Conservation (phyloP, 257 asterid species). For the Gentiana dahurica region DNA sequence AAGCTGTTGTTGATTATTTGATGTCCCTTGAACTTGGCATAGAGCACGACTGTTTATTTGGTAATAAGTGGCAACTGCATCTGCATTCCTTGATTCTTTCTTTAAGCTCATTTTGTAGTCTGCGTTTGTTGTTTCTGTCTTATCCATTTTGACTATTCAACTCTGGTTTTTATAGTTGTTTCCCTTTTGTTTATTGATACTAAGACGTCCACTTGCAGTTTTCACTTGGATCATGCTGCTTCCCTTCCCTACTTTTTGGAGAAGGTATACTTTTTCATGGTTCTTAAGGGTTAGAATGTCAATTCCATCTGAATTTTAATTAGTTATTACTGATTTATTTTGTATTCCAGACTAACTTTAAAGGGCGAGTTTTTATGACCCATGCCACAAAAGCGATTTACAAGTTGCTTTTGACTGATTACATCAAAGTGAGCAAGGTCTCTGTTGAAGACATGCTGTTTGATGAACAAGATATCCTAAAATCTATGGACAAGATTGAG, state of each 20-base stretch:
- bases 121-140: background rate
- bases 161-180: background rate
- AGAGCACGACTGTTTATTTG: background rate
- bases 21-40: too few relatives aligned
- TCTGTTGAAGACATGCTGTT: slow-evolving; percentile 92
- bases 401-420: slow-evolving; percentile 84
- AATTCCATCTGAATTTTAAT: background rate
- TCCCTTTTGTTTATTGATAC: slow-evolving; percentile 3
- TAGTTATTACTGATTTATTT: slow-evolving; percentile 9
- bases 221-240: slow-evolving; percentile 99
- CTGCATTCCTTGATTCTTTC: background rate
- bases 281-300: slow-evolving; percentile 9
- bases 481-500: slow-evolving; percentile 95
- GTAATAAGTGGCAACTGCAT: background rate
- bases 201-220: slow-evolving; percentile 41
- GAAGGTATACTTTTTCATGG: slow-evolving; percentile 46
- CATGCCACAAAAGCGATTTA: slow-evolving; percentile 97
- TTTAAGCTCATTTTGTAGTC: background rate
- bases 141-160: background rate
- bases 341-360: slow-evolving; percentile 65
- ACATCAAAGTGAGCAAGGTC: slow-evolving; percentile 95
- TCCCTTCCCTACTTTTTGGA: slow-evolving; percentile 95
- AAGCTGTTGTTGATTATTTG: too few relatives aligned
- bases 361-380: slow-evolving; percentile 92
- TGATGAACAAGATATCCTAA: slow-evolving; percentile 71